Evolutionary conservation across 352 stramenopile genomes (phyloP).

Genomic region (Globisporangium polare): DNA sequence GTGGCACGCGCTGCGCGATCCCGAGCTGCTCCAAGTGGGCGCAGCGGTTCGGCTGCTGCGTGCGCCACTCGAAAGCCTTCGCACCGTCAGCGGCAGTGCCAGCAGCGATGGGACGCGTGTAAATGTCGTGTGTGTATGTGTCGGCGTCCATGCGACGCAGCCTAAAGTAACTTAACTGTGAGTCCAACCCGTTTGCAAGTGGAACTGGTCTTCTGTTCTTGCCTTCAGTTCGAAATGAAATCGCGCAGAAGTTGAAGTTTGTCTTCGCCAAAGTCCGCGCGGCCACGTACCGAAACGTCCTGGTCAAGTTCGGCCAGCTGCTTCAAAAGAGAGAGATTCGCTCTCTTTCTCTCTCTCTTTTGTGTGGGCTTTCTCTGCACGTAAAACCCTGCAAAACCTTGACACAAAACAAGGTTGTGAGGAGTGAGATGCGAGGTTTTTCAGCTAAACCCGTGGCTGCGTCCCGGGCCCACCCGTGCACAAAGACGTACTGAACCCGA

Average conservation of each 20-base stretch:
- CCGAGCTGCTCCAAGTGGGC: conserved; percentile 43
- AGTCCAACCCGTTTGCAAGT: no score
- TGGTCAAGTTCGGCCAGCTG: conserved; percentile 4
- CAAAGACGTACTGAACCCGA: no score
- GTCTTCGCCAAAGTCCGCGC: background rate
- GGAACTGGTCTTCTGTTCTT: no score
- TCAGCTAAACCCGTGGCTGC: no score
- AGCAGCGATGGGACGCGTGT: background rate
- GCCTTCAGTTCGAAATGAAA: no score
- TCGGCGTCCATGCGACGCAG: background rate
- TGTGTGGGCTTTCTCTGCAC: no score
- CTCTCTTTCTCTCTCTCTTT: no score
- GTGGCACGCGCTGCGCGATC: conserved; percentile 44
- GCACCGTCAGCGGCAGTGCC: background rate
- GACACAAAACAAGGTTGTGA: no score
- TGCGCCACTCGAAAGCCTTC: conserved; percentile 34
- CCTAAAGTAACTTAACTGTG: background rate
- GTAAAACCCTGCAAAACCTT: no score
- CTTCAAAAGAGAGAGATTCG: no score
- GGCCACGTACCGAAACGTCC: background rate
- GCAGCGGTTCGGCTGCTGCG: conserved; percentile 38
- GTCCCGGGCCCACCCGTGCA: no score
- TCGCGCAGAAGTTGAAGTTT: background rate
- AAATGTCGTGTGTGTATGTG: background rate
- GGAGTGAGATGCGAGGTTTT: no score